These are phyloP conservation scores for Gnomoniopsis sp. DNA, from an alignment of 2,329 filamentous ascomycete species.

Conservation along the genomic window DNA sequence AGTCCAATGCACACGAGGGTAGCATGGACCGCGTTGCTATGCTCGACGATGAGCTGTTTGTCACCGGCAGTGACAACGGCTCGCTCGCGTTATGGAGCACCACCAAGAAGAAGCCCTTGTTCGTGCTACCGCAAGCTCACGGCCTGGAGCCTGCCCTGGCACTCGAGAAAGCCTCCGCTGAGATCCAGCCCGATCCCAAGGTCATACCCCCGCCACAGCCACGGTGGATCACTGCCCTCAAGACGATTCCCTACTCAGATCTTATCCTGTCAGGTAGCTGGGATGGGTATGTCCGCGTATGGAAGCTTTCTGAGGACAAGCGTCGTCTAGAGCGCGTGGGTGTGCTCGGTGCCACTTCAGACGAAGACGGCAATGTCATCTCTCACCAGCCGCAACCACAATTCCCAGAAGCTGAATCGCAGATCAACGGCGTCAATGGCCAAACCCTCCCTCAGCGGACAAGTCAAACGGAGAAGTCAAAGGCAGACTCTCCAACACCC, in stretches of 20 bases:
- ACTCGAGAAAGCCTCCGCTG: constrained; percentile 70
- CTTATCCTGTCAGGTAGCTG: constrained; percentile 89
- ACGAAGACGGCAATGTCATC: constrained; percentile 17
- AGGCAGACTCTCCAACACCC: constrained; percentile 12
- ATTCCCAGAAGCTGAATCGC: constrained; percentile 19
- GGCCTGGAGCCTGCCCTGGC: constrained; percentile 72
- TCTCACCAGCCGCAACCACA: constrained; percentile 15
- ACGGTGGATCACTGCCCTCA: constrained; percentile 85
- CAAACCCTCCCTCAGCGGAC: not conserved
- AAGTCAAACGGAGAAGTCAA: constrained; percentile 13
- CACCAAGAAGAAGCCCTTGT: constrained; percentile 91
- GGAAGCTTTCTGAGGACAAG: constrained; percentile 83
- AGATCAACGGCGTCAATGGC: constrained; percentile 23
- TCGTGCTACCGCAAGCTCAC: constrained; percentile 76
- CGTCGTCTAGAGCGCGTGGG: constrained; percentile 71
- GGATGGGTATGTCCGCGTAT: constrained; percentile 84
- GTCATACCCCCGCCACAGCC: constrained; percentile 64
- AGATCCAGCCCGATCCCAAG: constrained; percentile 57
- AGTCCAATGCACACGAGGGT: constrained; percentile 66
- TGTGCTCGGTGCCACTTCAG: constrained; percentile 47
- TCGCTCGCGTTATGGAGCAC: constrained; percentile 82
- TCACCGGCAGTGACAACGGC: constrained; percentile 92
- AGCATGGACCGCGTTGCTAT: constrained; percentile 91
- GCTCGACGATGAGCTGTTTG: constrained; percentile 82
- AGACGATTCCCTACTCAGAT: constrained; percentile 85